These are phyloP conservation scores for Prillingera fragicola DNA, from an alignment of 1,284 basidiomycete species.

Conservation along the genomic window DNA sequence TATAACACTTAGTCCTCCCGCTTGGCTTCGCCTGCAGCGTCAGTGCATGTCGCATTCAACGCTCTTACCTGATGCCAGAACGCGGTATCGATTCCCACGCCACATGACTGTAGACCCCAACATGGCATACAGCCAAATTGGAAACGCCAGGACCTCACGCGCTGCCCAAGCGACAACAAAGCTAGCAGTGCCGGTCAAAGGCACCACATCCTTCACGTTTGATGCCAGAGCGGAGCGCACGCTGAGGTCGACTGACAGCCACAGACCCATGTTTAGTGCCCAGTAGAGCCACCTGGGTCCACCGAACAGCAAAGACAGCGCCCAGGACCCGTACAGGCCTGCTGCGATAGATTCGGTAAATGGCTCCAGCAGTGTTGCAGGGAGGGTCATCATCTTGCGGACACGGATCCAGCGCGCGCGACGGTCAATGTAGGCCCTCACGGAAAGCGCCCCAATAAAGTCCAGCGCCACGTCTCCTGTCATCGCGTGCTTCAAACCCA, in stretches of 20 bases:
- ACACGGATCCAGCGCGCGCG: constrained; percentile 91
- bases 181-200: constrained; percentile 49
- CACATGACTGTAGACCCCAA: constrained; percentile 72
- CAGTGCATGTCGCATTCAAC: background rate
- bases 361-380: constrained; percentile 78
- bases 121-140: constrained; percentile 76
- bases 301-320: constrained; percentile 56
- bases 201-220: constrained; percentile 65
- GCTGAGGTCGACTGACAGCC: constrained; percentile 45
- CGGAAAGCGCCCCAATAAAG: constrained; percentile 75
- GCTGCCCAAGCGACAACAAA: constrained; percentile 72
- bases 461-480: constrained; percentile 83
- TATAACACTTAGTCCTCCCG: constrained; percentile 3
- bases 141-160: constrained; percentile 72
- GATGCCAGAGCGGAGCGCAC: constrained; percentile 37
- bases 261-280: constrained; percentile 63
- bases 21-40: constrained; percentile 1
- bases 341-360: constrained; percentile 77
- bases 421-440: constrained; percentile 74
- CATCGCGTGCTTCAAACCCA: constrained; percentile 75
- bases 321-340: constrained; percentile 59
- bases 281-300: constrained; percentile 61
- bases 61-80: constrained; percentile 36
- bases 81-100: constrained; percentile 57
- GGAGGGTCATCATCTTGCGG: constrained; percentile 80